Conservation (phyloP, 2,329 filamentous ascomycete species). For the Fusarium sublunatum region DNA sequence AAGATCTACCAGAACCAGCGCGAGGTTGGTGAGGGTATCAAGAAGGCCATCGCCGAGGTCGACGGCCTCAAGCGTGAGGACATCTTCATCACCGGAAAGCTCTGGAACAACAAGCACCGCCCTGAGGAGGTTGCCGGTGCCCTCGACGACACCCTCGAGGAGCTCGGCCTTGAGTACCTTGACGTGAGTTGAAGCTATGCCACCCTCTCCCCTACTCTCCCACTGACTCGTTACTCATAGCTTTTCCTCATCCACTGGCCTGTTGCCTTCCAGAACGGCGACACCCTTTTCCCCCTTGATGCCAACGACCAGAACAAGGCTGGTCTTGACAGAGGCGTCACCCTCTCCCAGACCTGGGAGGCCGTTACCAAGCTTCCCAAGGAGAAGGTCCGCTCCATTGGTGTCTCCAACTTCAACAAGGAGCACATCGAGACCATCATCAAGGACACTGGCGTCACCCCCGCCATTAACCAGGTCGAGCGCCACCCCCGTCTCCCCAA, state of each 20-base stretch:
- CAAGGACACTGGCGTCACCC: constrained; percentile 66
- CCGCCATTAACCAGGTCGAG: constrained; percentile 76
- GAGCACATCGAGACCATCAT: constrained; percentile 67
- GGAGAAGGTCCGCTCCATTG: constrained; percentile 73
- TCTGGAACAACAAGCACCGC: constrained; percentile 70
- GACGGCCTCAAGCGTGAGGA: constrained; percentile 65
- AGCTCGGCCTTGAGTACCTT: constrained; percentile 67
- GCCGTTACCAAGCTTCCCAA: constrained; percentile 67
- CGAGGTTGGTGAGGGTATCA: constrained; percentile 68
- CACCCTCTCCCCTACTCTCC: neutral
- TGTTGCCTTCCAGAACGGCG: constrained; percentile 56
- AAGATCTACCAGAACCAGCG: constrained; percentile 73
- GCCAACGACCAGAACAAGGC: constrained; percentile 51
- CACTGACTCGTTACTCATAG: constrained; percentile 40
- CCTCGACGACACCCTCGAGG: constrained; percentile 65
- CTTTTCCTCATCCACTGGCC: constrained; percentile 75
- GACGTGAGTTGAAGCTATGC: constrained; percentile 53
- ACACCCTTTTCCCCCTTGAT: constrained; percentile 59
- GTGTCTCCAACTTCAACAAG: constrained; percentile 79
- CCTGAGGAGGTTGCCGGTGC: constrained; percentile 69
- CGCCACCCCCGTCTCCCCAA: constrained; percentile 72
- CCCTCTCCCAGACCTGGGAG: constrained; percentile 59
- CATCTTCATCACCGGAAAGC: constrained; percentile 75
- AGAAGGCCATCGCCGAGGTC: constrained; percentile 58
- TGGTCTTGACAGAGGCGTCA: constrained; percentile 58